Base-by-base conservation (phyloP, 306 rosid genomes). In the Vicia faba region DNA sequence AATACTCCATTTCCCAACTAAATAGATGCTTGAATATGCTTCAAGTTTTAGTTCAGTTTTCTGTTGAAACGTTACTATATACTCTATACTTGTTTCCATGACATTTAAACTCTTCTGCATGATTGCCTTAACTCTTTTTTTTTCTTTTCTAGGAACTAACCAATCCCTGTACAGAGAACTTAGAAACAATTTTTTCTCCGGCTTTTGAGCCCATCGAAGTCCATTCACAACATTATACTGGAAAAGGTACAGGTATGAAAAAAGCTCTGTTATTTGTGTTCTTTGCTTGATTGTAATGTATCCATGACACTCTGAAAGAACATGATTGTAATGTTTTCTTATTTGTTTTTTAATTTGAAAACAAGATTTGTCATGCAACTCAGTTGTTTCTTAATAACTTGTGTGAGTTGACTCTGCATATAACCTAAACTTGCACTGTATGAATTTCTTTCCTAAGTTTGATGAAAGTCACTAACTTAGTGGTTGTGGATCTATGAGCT, bases 121-220 rank as follows among this genome's bases (percentile, higher is more conserved):
- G 63, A 76, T 58, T 33, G 54, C 41, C 65, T 20, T 12, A 46
- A 38, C 29, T 61, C 7, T 15, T 73, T 35, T 59, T 64, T 43
- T 81, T 71, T 54, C 38, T 50, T 81, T 71, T 57, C 25, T 86
- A 91, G 97, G 97, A 84, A 29, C 61, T 83, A 61, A 66, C 61
- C 69, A 61, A 70, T 44, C 60, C 70, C 41, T 78, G 72, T 76
- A 59, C 84, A 38, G 79, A 83, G 45, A 80, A 78, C 81, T 45
- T 84, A 38, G 91, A 81, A 73, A 80, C 96, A 16, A 83, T 86
- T 55, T 88, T 91, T 80, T 91, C 97, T 78, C 92, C 96, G 81
- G 80, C 86, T 67, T 80, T 84, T 64, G 89, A 88, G 75, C 79
- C 82, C 12, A 40, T 80, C 51, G 91, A 83, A 68, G 76, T 71